Conservation (phyloP, 1,284 basidiomycete species). For the Ceraceosorus guamensis region DNA sequence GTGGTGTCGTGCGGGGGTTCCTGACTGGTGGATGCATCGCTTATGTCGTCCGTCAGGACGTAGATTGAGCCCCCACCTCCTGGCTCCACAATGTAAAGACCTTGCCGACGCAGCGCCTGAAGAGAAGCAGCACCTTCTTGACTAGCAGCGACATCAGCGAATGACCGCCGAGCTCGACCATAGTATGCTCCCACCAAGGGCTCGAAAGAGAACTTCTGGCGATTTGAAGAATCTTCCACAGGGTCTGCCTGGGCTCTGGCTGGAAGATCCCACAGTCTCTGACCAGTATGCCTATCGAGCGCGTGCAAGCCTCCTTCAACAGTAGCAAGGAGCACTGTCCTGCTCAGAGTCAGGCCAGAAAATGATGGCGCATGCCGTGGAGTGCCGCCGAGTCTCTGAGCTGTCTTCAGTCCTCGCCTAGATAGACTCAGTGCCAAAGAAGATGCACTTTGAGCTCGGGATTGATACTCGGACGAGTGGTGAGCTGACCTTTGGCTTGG, state of each 20-base stretch:
- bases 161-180: conserved; percentile 27
- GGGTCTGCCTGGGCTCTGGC: neutral
- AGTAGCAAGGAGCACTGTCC: conserved; percentile 73
- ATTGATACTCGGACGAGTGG: too few relatives aligned
- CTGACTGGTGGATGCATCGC: conserved; percentile 4
- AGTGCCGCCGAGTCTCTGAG: neutral
- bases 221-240: neutral
- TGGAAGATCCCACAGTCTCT: conserved; percentile 29
- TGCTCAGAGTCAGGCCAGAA: conserved; percentile 56
- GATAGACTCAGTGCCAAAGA: neutral
- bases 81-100: conserved; percentile 82
- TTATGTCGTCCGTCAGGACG: conserved; percentile 57
- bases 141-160: conserved; percentile 25
- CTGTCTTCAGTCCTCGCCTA: neutral
- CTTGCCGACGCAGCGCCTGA: conserved; percentile 56
- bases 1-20: conserved; percentile 13
- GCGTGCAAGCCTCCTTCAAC: conserved; percentile 87
- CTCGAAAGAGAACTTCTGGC: neutral
- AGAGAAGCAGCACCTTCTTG: conserved; percentile 14
- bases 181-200: conserved; percentile 36
- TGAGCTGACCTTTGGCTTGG: too few relatives aligned
- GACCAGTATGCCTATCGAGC: conserved; percentile 68
- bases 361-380: conserved; percentile 1
- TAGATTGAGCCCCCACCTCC: conserved; percentile 77
- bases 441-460: too few relatives aligned